phyloP scores from a whole-genome alignment of 495 filamentous ascomycete genomes.

The Trichoderma virens region DNA sequence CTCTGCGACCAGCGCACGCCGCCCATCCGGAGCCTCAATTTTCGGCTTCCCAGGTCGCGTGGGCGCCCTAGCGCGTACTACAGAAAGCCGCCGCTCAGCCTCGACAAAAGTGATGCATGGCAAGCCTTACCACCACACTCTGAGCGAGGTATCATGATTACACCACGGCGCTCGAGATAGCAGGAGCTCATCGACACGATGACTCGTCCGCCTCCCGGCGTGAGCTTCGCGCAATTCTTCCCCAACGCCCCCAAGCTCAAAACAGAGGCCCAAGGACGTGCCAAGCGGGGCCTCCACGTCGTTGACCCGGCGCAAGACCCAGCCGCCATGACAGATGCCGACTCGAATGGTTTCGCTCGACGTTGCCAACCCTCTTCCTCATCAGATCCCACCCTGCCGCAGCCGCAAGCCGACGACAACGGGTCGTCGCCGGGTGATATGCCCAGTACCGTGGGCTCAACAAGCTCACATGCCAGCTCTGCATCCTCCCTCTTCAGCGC shows the following conservation, averaged over 20 bases:
- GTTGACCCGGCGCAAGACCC: constrained; percentile 2
- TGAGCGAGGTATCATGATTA: constrained; percentile 45
- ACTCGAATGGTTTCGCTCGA: background rate
- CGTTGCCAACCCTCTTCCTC: constrained; percentile 24
- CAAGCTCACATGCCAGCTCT: constrained; percentile 58
- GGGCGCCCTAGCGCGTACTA: constrained; percentile 7
- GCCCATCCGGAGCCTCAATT: background rate
- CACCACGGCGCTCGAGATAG: constrained; percentile 41
- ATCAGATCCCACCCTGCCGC: constrained; percentile 29
- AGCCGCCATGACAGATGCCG: background rate
- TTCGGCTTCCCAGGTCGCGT: constrained; percentile 8
- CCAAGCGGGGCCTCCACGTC: constrained; percentile 35
- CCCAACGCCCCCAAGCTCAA: constrained; percentile 58
- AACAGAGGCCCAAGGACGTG: constrained; percentile 36
- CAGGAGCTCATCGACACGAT: constrained; percentile 43
- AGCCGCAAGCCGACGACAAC: constrained; percentile 44
- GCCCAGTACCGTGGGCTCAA: constrained; percentile 56
- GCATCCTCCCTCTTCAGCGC: constrained; percentile 57
- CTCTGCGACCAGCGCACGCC: background rate
- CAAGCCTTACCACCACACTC: background rate
- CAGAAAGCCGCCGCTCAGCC: background rate
- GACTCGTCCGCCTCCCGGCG: constrained; percentile 63
- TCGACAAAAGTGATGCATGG: constrained; percentile 10
- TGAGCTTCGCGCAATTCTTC: constrained; percentile 86
- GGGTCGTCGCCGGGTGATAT: constrained; percentile 53